Evolutionary conservation across 257 asterid species (phyloP).

Genomic region (Solanum chiquidenum): DNA sequence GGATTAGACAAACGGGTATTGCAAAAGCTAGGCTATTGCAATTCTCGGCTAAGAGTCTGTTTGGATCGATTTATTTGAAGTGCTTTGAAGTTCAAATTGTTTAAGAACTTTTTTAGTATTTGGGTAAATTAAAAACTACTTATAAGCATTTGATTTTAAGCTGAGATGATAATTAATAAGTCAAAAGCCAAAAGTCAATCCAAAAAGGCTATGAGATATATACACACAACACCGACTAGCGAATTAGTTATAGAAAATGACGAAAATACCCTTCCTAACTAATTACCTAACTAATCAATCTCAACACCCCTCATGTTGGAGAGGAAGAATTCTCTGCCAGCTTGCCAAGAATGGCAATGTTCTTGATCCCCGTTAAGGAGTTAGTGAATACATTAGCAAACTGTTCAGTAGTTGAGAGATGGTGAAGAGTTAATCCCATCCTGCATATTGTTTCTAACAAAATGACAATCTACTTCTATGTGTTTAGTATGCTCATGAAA

Average conservation of each 20-base stretch:
- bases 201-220: not conserved
- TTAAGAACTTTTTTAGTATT: too few relatives aligned
- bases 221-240: not conserved
- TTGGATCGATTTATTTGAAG: too few relatives aligned
- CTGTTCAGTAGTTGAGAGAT: too few relatives aligned
- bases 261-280: not conserved
- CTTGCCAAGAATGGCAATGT: too few relatives aligned
- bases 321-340: too few relatives aligned
- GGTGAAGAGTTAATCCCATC: too few relatives aligned
- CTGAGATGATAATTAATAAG: not conserved
- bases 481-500: too few relatives aligned
- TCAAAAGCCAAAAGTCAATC: not conserved
- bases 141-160: not conserved
- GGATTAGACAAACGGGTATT: not conserved
- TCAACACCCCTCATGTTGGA: too few relatives aligned
- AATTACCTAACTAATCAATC: not conserved
- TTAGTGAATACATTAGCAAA: too few relatives aligned
- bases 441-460: too few relatives aligned
- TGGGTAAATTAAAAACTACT: not conserved
- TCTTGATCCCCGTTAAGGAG: too few relatives aligned
- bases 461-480: too few relatives aligned
- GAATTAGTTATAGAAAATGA: not conserved
- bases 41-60: not conserved
- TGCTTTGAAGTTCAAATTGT: not conserved
- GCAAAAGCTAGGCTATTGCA: not conserved